Evolutionary conservation across 1,284 basidiomycete species (phyloP), one percentile per base, ranked within the genome.

Genomic region (Ceratorhiza oryzae-sativae): DNA sequence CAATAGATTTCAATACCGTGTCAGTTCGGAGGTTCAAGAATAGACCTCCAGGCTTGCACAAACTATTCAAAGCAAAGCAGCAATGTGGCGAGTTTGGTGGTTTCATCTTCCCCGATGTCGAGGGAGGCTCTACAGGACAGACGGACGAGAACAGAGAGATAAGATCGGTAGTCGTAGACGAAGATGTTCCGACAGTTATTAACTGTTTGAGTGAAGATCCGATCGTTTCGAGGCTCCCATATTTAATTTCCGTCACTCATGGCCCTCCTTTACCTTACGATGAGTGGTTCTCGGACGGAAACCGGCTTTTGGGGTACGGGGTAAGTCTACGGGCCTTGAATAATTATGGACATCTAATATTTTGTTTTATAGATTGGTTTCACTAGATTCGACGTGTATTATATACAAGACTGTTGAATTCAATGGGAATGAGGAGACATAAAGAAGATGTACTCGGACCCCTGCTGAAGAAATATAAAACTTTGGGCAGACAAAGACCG

Each of bases 231-330:
- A 42, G 60, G 18, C 32, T 62, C 1, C 60, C 60, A 18, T 62
- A 62, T 27, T 8, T 41, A 62, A 15, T 62, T 15, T 15, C n/a
- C 12, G 60, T 62, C 3, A 15, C 30, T 10, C 42, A 10, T 39
- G 41, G 12, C 13, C 27, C 42, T 23, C 2, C 23, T 62, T 15
- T 46, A 12, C 25, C 20, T 20, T 3, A 49, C 39, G 25, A n/a
- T 25, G 60, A 62, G 18, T 62, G 60, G 60, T 48, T 62, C 42
- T 32, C 49, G 30, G 60, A 62, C 15, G 45, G 45, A 23, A 62
- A 62, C 49, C 41, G 60, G 25, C 25, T 62, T 27, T 48, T 62
- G 46, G 60, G 42, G 20, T 3, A 48, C 45, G 30, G 30, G 45
- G 60, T 62, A 18, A 59, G 56, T 41, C 10, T 59, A 8, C 6